Conservation (phyloP, 1,139 yeast genomes). For the Ashbya aceris region DNA sequence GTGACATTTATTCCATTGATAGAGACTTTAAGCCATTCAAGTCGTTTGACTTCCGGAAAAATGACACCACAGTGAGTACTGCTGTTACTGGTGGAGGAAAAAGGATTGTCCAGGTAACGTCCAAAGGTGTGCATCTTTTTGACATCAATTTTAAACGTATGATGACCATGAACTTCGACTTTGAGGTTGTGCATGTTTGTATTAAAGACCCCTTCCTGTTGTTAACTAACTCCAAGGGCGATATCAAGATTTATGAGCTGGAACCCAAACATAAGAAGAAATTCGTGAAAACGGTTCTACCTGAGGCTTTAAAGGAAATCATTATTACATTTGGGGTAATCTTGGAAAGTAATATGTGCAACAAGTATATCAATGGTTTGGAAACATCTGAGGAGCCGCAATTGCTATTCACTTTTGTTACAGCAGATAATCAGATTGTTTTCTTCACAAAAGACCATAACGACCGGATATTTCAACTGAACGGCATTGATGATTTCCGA, state of each 20-base stretch:
- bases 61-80: conserved; percentile 58
- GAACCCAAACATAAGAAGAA: conserved; percentile 32
- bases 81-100: conserved; percentile 52
- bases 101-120: conserved; percentile 65
- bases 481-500: conserved; percentile 48
- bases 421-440: conserved; percentile 67
- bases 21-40: conserved; percentile 53
- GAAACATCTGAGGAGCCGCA: conserved; percentile 32
- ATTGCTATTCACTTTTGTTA: conserved; percentile 54
- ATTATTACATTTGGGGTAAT: conserved; percentile 66
- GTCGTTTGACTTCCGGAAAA: conserved; percentile 54
- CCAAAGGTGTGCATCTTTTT: conserved; percentile 54
- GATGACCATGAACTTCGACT: conserved; percentile 34
- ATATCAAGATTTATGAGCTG: conserved; percentile 38
- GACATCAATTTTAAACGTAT: conserved; percentile 49
- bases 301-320: conserved; percentile 46
- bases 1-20: conserved; percentile 67
- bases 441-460: conserved; percentile 56
- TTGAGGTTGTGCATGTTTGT: conserved; percentile 48
- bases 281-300: conserved; percentile 32
- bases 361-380: conserved; percentile 24
- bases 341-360: conserved; percentile 35
- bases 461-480: conserved; percentile 57
- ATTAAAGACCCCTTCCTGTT: conserved; percentile 49
- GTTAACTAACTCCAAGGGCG: conserved; percentile 53